These are phyloP conservation scores for Epipyxis sp. DNA, from an alignment of 108 stramenopile genomes.

Conservation along the genomic window DNA sequence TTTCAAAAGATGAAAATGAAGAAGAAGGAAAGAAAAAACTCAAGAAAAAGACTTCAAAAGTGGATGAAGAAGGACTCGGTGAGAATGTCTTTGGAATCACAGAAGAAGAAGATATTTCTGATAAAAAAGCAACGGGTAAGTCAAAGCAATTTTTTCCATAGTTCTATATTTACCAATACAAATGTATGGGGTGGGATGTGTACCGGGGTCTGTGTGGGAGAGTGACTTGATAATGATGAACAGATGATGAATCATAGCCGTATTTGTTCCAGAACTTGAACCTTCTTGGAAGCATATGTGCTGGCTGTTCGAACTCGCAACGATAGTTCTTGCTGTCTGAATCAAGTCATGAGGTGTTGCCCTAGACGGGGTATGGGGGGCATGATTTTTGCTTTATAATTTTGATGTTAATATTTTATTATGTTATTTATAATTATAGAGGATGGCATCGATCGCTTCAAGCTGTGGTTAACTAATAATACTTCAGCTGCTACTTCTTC, in stretches of 20 bases:
- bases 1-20: constrained; percentile 51
- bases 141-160: constrained; percentile 41
- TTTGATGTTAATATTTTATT: background rate
- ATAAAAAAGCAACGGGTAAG: constrained; percentile 30
- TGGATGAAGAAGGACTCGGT: constrained; percentile 13
- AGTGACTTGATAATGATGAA: constrained; percentile 43
- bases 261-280: constrained; percentile 38
- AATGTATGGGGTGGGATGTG: no score
- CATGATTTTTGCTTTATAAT: no score
- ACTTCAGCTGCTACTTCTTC: background rate
- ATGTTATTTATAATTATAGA: constrained; percentile 7
- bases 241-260: constrained; percentile 33
- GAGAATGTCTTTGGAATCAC: constrained; percentile 27
- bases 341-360: no score
- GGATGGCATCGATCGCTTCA: background rate
- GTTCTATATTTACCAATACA: no score
- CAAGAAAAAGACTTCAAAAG: constrained; percentile 36
- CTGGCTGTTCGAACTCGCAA: background rate
- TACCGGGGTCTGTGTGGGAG: no score
- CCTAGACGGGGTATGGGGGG: no score
- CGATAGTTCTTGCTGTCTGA: background rate
- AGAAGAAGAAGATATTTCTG: constrained; percentile 5
- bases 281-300: constrained; percentile 26
- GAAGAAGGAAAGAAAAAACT: constrained; percentile 52
- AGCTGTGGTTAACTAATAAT: background rate